Percentiles rank a stretch among this genome's conserved stretches.
These are phyloP conservation scores for Acrodontium crateriforme DNA, from an alignment of 2,329 filamentous ascomycete species.

Conservation along the genomic window DNA sequence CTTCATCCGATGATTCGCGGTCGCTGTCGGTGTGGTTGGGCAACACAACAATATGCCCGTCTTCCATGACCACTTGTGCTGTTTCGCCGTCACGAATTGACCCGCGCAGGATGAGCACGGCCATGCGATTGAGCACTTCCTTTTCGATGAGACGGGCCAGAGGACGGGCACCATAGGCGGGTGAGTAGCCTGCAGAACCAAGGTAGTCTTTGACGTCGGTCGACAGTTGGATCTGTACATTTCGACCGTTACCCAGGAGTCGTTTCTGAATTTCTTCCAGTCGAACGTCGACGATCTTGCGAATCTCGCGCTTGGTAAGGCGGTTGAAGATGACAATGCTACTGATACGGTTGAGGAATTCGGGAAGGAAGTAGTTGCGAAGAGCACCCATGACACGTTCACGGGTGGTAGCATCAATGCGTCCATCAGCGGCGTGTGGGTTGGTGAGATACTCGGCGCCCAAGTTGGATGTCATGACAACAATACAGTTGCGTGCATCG, in stretches of 20 bases:
- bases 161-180: slow-evolving; percentile 85
- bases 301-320: slow-evolving; percentile 76
- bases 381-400: slow-evolving; percentile 86
- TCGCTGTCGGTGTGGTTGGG: slow-evolving; percentile 65
- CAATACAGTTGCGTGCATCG: slow-evolving; percentile 94
- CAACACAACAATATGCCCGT: slow-evolving; percentile 67
- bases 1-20: slow-evolving; percentile 33
- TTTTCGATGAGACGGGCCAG: slow-evolving; percentile 85
- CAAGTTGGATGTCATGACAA: slow-evolving; percentile 97
- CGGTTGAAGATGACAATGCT: slow-evolving; percentile 98
- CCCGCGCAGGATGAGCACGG: slow-evolving; percentile 78
- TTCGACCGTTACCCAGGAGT: slow-evolving; percentile 69
- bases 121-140: slow-evolving; percentile 86
- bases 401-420: slow-evolving; percentile 69
- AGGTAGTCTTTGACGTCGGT: slow-evolving; percentile 87
- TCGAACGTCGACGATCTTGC: slow-evolving; percentile 87
- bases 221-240: slow-evolving; percentile 70
- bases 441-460: slow-evolving; percentile 87
- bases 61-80: slow-evolving; percentile 64
- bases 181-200: slow-evolving; percentile 81
- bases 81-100: slow-evolving; percentile 73
- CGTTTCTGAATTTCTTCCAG: slow-evolving; percentile 82
- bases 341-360: slow-evolving; percentile 97
- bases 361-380: slow-evolving; percentile 91
- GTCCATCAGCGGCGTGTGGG: slow-evolving; percentile 62